These are phyloP conservation scores for Wolfiporia cocos DNA, from an alignment of 1,284 basidiomycete genomes.

Conservation along the genomic window DNA sequence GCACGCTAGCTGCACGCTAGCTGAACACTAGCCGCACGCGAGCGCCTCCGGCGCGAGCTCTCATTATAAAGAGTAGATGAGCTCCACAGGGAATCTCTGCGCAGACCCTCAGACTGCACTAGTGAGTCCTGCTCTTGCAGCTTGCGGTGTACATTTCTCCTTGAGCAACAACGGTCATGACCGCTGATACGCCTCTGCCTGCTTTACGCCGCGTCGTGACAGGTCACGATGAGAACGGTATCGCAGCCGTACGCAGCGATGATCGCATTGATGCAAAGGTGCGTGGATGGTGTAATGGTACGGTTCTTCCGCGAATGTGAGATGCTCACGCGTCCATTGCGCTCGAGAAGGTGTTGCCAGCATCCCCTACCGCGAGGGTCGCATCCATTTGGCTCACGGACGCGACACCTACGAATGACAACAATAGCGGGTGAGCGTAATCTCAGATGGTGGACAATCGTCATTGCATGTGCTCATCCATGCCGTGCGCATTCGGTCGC, in stretches of 20 bases:
- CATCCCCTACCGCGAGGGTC: constrained; percentile 14
- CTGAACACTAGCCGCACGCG: too few relatives aligned
- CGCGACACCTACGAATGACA: constrained; percentile 46
- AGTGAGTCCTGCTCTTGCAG: too few relatives aligned
- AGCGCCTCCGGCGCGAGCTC: too few relatives aligned
- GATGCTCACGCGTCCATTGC: too few relatives aligned
- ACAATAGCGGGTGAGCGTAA: constrained; percentile 36
- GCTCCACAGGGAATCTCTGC: too few relatives aligned
- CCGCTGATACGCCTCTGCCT: constrained; percentile 22
- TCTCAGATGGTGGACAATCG: neutral
- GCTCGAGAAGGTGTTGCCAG: too few relatives aligned
- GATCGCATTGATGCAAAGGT: constrained; percentile 6
- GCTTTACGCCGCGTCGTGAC: constrained; percentile 45
- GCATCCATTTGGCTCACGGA: constrained; percentile 47
- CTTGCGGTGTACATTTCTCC: too few relatives aligned
- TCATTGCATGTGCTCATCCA: neutral
- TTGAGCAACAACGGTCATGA: too few relatives aligned
- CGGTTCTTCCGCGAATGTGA: too few relatives aligned
- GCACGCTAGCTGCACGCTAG: too few relatives aligned
- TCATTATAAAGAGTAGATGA: too few relatives aligned
- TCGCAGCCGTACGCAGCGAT: constrained; percentile 18
- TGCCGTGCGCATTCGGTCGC: constrained; percentile 2
- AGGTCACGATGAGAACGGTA: constrained; percentile 27
- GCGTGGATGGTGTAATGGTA: neutral
- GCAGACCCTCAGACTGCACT: too few relatives aligned